These are phyloP conservation scores for Babesia microti DNA, from an alignment of 169 alveolate genomes.

Conservation along the genomic window DNA sequence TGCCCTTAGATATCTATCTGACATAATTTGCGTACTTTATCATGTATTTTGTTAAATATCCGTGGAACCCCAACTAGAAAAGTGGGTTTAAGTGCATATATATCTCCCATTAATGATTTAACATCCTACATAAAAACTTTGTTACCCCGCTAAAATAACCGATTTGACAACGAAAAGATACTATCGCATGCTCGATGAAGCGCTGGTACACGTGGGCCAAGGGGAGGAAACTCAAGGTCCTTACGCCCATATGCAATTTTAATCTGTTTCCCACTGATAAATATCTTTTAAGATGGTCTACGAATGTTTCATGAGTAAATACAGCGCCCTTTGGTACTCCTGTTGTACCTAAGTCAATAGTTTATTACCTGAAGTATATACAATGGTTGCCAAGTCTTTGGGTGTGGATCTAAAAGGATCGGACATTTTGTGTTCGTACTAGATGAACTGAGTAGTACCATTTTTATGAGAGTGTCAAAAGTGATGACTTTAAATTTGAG, in stretches of 20 bases:
- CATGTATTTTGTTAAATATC: conserved; percentile 57
- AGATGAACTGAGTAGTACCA: no score
- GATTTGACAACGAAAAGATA: conserved; percentile 57
- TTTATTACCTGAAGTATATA: conserved; percentile 74
- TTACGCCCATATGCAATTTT: conserved; percentile 43
- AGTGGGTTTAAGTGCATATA: conserved; percentile 47
- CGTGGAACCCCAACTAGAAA: conserved; percentile 58
- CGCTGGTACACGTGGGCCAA: conserved; percentile 84
- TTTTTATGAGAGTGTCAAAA: conserved; percentile 30
- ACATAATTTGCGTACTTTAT: conserved; percentile 4
- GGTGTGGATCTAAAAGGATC: conserved; percentile 21
- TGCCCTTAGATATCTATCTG: neutral
- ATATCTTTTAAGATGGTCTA: conserved; percentile 50
- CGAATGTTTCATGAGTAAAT: conserved; percentile 69
- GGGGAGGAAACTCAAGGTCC: conserved; percentile 77
- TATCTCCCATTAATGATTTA: conserved; percentile 70
- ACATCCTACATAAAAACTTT: no score
- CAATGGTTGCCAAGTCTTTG: conserved; percentile 44
- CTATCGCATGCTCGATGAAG: conserved; percentile 53
- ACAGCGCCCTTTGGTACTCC: conserved; percentile 92
- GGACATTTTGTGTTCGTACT: conserved; percentile 6
- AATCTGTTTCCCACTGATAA: conserved; percentile 51
- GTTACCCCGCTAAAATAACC: conserved; percentile 85
- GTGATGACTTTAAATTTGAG: conserved; percentile 1
- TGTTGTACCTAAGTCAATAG: conserved; percentile 92